Percentiles rank a stretch among this genome's conserved stretches.
Conservation (phyloP, 768 basidiomycete genomes). For the Aureoboletus auriporus region DNA sequence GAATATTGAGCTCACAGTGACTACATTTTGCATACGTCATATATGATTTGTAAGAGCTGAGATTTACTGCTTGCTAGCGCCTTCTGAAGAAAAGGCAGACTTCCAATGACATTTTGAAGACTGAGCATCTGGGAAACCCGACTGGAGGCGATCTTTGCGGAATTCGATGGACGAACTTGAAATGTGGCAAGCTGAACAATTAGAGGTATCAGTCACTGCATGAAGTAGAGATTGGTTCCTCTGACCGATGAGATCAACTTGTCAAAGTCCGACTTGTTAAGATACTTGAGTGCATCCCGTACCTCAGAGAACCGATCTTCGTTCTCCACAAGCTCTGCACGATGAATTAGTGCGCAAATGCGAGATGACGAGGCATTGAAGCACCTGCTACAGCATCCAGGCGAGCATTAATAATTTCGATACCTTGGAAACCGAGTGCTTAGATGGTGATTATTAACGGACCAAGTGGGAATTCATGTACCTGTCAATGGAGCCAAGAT, state of each 20-base stretch:
- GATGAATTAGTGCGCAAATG: conserved; percentile 2
- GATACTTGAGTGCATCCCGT: conserved; percentile 60
- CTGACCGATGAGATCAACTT: conserved; percentile 72
- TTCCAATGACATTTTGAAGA: conserved; percentile 67
- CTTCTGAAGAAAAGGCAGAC: conserved; percentile 57
- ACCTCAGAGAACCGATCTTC: conserved; percentile 73
- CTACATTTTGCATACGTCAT: conserved; percentile 40
- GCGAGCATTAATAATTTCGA: conserved; percentile 68
- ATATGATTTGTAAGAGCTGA: conserved; percentile 58
- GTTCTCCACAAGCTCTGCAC: conserved; percentile 65
- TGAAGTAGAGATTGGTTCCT: neutral
- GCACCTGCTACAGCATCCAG: conserved; percentile 84
- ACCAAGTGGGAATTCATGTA: conserved; percentile 20
- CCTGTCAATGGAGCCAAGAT: conserved; percentile 81
- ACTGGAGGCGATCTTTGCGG: conserved; percentile 60
- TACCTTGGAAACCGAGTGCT: conserved; percentile 3
- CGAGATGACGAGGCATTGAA: neutral
- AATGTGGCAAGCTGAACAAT: conserved; percentile 57
- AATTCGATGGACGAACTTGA: conserved; percentile 50
- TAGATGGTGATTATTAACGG: neutral
- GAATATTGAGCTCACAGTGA: neutral
- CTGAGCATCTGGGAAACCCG: conserved; percentile 78
- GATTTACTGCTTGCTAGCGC: conserved; percentile 58
- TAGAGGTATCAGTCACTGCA: neutral
- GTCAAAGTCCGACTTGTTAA: conserved; percentile 86